Evolutionary conservation across 192 early-diverging fungal genomes (phyloP).

Genomic region (Coemansia sp.): DNA sequence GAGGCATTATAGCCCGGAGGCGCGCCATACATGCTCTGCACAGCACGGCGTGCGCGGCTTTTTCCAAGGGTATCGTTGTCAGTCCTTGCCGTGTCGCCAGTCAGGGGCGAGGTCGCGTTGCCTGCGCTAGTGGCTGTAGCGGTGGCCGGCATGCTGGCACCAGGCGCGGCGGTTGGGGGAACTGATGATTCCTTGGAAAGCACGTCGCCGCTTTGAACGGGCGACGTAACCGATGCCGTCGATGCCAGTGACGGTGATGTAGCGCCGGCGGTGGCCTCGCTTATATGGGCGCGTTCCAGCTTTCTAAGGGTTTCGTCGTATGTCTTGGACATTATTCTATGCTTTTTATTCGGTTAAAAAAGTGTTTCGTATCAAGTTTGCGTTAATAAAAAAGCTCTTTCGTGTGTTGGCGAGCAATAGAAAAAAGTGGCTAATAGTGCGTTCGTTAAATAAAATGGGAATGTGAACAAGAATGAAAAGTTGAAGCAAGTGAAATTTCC

Average conservation of each 20-base stretch:
- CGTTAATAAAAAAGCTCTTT: not conserved
- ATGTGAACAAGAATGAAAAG: not conserved
- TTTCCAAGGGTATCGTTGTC: slow-evolving; percentile 19
- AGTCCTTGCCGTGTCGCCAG: slow-evolving; percentile 4
- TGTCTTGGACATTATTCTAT: slow-evolving; percentile 55
- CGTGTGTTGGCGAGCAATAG: not conserved
- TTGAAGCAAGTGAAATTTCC: not conserved
- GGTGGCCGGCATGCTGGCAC: slow-evolving; percentile 1
- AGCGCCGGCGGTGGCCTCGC: slow-evolving; percentile 24
- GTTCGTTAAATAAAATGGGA: not conserved
- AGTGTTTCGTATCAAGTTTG: not conserved
- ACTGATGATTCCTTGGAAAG: slow-evolving; percentile 13
- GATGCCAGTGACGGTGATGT: slow-evolving; percentile 31
- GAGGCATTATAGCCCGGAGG: slow-evolving; percentile 54
- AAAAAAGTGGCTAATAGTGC: not conserved
- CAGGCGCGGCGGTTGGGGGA: not conserved
- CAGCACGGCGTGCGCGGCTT: slow-evolving; percentile 36
- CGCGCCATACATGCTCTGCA: slow-evolving; percentile 58
- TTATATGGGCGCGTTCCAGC: slow-evolving; percentile 45
- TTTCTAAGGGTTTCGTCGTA: slow-evolving; percentile 51
- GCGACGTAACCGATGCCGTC: slow-evolving; percentile 33
- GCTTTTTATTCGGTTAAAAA: not conserved
- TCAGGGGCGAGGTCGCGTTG: slow-evolving; percentile 3
- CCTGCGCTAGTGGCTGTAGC: slow-evolving; percentile 11
- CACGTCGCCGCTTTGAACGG: slow-evolving; percentile 17